Percentiles rank a stretch among this genome's conserved stretches.
Conservation (phyloP, 192 early-diverging fungal genomes). For the Geranomyces michiganensis region DNA sequence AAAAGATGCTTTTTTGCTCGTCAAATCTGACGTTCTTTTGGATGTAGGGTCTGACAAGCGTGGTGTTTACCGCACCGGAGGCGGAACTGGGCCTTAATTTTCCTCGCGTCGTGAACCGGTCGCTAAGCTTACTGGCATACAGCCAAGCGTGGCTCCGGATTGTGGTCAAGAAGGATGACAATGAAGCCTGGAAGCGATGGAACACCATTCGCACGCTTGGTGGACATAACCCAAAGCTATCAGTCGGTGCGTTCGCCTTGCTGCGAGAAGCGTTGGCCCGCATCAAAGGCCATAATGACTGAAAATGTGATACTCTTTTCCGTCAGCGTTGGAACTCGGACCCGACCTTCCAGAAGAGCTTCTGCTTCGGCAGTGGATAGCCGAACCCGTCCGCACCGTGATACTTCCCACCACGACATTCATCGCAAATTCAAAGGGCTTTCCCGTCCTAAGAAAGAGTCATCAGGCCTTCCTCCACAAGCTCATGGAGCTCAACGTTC, state of each 20-base stretch:
- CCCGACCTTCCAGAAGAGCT: conserved; percentile 49
- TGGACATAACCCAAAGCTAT: conserved; percentile 67
- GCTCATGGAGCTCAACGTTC: conserved; percentile 48
- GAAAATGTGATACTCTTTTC: no score
- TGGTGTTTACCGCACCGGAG: conserved; percentile 55
- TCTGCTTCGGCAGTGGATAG: conserved; percentile 70
- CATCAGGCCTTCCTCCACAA: conserved; percentile 72
- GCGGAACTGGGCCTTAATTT: conserved; percentile 51
- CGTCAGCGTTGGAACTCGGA: conserved; percentile 62
- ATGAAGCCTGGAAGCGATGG: conserved; percentile 75
- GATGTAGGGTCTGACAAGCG: conserved; percentile 50
- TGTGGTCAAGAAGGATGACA: conserved; percentile 34
- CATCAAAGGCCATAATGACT: conserved; percentile 32
- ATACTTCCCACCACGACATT: conserved; percentile 77
- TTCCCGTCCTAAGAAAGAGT: conserved; percentile 80
- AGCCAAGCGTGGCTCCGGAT: conserved; percentile 56
- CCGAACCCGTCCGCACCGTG: conserved; percentile 83
- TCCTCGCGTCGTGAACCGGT: conserved; percentile 50
- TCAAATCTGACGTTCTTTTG: no score
- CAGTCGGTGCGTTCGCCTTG: no score
- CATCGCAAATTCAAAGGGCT: conserved; percentile 76
- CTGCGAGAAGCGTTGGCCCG: background rate
- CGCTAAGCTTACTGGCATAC: conserved; percentile 43
- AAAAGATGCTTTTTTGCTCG: no score
- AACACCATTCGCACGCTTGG: conserved; percentile 74